Conservation (phyloP, 345 rosid species). For the Melastoma malabathricum region DNA sequence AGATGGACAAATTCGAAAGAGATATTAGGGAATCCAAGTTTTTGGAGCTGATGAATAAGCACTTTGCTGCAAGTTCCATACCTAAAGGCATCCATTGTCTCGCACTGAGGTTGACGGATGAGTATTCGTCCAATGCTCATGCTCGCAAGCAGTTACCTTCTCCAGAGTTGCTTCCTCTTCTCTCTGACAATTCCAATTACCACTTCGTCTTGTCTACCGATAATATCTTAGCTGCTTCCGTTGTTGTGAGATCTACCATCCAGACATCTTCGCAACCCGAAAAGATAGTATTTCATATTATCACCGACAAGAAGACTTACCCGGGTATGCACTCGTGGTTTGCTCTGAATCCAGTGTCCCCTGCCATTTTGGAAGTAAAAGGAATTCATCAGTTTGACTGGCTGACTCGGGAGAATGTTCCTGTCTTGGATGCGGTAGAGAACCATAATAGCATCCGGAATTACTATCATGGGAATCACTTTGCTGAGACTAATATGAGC, state of each 20-base stretch:
- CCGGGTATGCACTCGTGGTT: conserved; percentile 99
- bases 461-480: conserved; percentile 95
- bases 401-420: conserved; percentile 97
- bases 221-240: conserved; percentile 97
- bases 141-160: conserved; percentile 97
- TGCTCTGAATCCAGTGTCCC: conserved; percentile 75
- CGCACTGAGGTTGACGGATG: conserved; percentile 88
- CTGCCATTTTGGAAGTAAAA: conserved; percentile 88
- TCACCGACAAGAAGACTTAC: conserved; percentile 97
- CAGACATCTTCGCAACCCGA: conserved; percentile 79
- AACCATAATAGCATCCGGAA: conserved; percentile 65
- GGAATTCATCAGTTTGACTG: conserved; percentile 99
- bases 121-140: conserved; percentile 95
- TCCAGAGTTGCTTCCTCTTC: conserved; percentile 94
- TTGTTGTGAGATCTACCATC: conserved; percentile 82
- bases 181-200: conserved; percentile 78
- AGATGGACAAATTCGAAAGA: conserved; percentile 89
- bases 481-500: conserved; percentile 73
- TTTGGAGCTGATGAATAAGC: conserved; percentile 94
- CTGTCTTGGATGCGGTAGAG: conserved; percentile 97
- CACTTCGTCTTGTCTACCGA: conserved; percentile 85
- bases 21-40: conserved; percentile 88
- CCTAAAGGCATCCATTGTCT: conserved; percentile 98
- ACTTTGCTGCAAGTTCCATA: conserved; percentile 96
- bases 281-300: conserved; percentile 87